phyloP scores from a whole-genome alignment of 148 eudicot species.

The Vaccinium vitisidaea region DNA sequence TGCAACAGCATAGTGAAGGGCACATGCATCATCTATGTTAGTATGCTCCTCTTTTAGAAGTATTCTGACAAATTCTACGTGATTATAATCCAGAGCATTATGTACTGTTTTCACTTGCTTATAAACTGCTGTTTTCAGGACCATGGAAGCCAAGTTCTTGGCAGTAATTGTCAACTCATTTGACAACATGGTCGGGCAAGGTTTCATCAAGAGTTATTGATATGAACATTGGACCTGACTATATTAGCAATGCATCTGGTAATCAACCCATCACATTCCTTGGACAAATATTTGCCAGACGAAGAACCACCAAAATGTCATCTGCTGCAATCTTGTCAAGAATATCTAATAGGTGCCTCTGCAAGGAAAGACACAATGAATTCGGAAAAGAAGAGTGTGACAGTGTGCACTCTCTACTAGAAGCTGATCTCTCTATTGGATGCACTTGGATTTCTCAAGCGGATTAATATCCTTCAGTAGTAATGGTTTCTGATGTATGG shows the following conservation, averaged over 20 bases:
- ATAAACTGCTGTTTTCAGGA: constrained; percentile 42
- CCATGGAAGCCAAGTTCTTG: constrained; percentile 45
- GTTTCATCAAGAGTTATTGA: constrained; percentile 64
- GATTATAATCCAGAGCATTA: too few species aligned
- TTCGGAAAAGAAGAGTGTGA: neutral
- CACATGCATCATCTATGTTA: constrained; percentile 69
- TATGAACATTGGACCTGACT: constrained; percentile 61
- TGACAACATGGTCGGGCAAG: constrained; percentile 55
- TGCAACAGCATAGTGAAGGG: constrained; percentile 58
- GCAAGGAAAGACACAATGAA: constrained; percentile 15
- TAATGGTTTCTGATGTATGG: neutral
- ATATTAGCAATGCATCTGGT: constrained; percentile 52
- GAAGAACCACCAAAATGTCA: constrained; percentile 44
- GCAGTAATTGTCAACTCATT: constrained; percentile 58
- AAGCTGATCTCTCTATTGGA: neutral
- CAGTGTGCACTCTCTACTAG: too few species aligned
- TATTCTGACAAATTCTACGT: too few species aligned
- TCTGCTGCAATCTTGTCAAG: too few species aligned
- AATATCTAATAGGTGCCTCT: too few species aligned
- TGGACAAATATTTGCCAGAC: constrained; percentile 59
- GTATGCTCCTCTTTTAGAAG: constrained; percentile 69
- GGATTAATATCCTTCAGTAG: neutral
- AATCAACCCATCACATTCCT: constrained; percentile 53
- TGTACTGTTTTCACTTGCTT: constrained; percentile 76
- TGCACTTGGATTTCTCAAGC: neutral